phyloP scores from a whole-genome alignment of 2,329 filamentous ascomycete species.

The Sclerotiophoma versabilis region DNA sequence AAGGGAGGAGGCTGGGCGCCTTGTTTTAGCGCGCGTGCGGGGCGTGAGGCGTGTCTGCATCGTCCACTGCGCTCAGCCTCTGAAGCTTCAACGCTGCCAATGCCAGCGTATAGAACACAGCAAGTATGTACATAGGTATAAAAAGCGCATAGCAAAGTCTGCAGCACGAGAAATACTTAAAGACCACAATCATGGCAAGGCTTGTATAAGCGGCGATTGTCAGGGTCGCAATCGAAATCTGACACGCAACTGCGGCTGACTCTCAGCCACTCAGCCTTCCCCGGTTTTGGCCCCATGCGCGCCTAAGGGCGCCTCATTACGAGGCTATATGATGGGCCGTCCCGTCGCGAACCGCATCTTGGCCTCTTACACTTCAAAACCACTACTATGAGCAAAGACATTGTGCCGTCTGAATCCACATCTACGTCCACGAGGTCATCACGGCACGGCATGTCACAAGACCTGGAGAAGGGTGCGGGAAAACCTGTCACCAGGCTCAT shows the following conservation, averaged over 20 bases:
- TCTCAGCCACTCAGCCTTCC: constrained; percentile 4
- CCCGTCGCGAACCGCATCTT: not conserved
- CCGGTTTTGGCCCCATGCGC: constrained; percentile 9
- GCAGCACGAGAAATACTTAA: no score
- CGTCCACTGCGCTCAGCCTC: no score
- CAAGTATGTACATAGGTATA: no score
- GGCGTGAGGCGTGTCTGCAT: no score
- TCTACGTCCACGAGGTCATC: not conserved
- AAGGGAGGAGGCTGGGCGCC: not conserved
- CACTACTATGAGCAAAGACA: not conserved
- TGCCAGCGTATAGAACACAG: no score
- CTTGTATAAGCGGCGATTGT: no score
- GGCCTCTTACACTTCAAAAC: not conserved
- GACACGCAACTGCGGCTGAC: not conserved
- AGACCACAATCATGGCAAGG: no score
- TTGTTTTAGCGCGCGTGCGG: not conserved
- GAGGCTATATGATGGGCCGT: constrained; percentile 15
- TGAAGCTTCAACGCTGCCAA: no score
- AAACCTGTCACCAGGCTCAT: not conserved
- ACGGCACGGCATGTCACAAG: not conserved
- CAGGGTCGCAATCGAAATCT: no score
- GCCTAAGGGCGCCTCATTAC: not conserved
- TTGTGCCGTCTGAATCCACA: not conserved
- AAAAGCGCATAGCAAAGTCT: no score
- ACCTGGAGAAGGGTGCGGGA: not conserved